Percentiles rank a stretch among this genome's conserved stretches.
Evolutionary conservation across 371 early-diverging fungal species (phyloP).

Genomic region (Saksenaea oblongispora): DNA sequence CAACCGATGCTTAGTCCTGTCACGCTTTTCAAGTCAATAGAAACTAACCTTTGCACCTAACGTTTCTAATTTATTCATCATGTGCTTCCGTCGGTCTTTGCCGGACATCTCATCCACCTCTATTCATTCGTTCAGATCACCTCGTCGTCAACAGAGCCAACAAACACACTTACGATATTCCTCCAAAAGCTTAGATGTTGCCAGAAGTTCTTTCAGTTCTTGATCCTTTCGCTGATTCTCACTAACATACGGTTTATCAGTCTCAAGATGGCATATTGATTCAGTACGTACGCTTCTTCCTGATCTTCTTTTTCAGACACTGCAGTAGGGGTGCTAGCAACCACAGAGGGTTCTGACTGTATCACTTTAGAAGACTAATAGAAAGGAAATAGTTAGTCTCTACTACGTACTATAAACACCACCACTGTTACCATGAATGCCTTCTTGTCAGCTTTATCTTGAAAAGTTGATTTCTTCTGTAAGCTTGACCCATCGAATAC

Average conservation of each 20-base stretch:
- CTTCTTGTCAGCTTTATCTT: conserved; percentile 33
- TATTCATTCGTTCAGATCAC: neutral
- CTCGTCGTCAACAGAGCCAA: neutral
- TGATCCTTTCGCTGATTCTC: conserved; percentile 42
- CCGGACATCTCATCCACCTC: conserved; percentile 51
- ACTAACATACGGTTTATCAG: conserved; percentile 12
- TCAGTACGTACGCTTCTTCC: conserved; percentile 34
- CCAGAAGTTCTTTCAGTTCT: conserved; percentile 40
- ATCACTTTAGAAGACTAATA: conserved; percentile 37
- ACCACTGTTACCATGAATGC: conserved; percentile 50
- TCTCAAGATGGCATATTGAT: neutral
- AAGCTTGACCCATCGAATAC: conserved; percentile 42
- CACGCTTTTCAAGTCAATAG: neutral
- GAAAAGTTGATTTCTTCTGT: conserved; percentile 23
- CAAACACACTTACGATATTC: conserved; percentile 31
- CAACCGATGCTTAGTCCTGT: no score
- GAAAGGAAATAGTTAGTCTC: neutral
- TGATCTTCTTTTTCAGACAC: conserved; percentile 26
- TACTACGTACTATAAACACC: no score
- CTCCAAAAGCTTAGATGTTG: conserved; percentile 44
- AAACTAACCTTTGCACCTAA: conserved; percentile 41
- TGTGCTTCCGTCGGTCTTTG: conserved; percentile 44
- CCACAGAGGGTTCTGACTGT: conserved; percentile 12
- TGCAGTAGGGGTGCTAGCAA: neutral
- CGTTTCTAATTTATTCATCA: conserved; percentile 40